phyloP scores from a whole-genome alignment of 768 basidiomycete genomes.

The Kwoniella dejecticola region DNA sequence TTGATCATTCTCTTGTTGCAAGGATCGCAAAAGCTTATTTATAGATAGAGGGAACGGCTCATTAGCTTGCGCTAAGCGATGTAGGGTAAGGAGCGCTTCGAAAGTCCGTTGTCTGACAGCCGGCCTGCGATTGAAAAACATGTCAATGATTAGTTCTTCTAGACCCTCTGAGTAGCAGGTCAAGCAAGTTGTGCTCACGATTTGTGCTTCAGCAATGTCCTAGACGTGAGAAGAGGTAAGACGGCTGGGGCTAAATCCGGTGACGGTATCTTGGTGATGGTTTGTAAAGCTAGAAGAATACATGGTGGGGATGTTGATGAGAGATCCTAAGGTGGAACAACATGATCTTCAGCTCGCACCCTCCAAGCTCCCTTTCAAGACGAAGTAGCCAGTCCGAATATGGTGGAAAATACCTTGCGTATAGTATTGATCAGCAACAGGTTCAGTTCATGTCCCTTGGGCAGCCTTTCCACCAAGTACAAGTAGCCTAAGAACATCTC shows the following conservation, averaged over 20 bases:
- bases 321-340: conserved; percentile 36
- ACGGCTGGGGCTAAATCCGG: conserved; percentile 41
- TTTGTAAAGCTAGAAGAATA: conserved; percentile 36
- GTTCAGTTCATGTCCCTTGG: conserved; percentile 35
- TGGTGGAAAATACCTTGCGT: conserved; percentile 36
- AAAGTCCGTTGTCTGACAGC: conserved; percentile 35
- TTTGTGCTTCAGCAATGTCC: conserved; percentile 30
- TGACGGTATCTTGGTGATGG: conserved; percentile 37
- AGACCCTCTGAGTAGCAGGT: neutral
- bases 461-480: conserved; percentile 41
- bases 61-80: conserved; percentile 6
- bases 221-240: conserved; percentile 30
- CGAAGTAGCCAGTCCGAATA: too few relatives aligned
- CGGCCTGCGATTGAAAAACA: conserved; percentile 14
- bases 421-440: conserved; percentile 50
- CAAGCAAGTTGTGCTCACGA: conserved; percentile 35
- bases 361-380: too few relatives aligned
- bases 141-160: neutral
- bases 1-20: conserved; percentile 5
- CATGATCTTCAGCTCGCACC: too few relatives aligned
- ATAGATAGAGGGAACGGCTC: conserved; percentile 36
- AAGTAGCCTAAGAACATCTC: conserved; percentile 33
- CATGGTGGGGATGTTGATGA: conserved; percentile 17
- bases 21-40: conserved; percentile 23
- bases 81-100: conserved; percentile 27